Evolutionary conservation across 2,329 filamentous ascomycete genomes (phyloP), one percentile per base, ranked within the genome.

Genomic region (Aspergillus luchuensis): DNA sequence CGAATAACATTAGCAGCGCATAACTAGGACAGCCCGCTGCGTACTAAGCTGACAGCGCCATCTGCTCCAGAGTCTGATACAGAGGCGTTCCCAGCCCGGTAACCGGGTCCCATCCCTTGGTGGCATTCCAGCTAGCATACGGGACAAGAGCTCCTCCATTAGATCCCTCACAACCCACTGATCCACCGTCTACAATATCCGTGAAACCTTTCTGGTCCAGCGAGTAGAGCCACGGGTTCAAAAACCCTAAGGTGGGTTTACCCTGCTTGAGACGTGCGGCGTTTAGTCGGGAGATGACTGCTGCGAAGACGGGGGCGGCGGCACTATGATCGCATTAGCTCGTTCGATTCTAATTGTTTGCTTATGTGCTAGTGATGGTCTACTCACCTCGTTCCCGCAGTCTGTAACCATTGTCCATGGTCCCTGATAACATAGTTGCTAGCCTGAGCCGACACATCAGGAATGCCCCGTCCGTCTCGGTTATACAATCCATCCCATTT

Each of bases 201-300:
- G 76, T 84, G 51, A 84, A 72, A 2, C 79, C 81, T 19, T 72
- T 66, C 61, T 74, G 72, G 19, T 77, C 79, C 39, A 76, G 63
- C 23, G 72, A 74, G 67, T 88, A 88, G 15, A 89, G 74, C 82
- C 84, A 86, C 1, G 86, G 85, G 70, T 88, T 88, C 25, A 89
- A 72, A 67, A 87, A 88, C 1, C 86, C 86, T 67, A 89, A 74
- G 0, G 78, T 69, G 6, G 81, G 71, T 69, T 82, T 81, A 1
- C 84, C 84, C n/a, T 78, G 76, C 15, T 81, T 76, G 51, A 89
- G 74, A 33, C 87, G 80, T 21, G 84, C 82, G 61, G 87, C 85
- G 69, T 91, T 91, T 54, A 91, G 73, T 39, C 90, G 80, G 0
- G 84, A 81, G 52, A 91, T 77, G 63, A 91, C 81, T 13, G 82